phyloP scores from a whole-genome alignment of 2,329 filamentous ascomycete genomes.

The Fusarium irregulare region DNA sequence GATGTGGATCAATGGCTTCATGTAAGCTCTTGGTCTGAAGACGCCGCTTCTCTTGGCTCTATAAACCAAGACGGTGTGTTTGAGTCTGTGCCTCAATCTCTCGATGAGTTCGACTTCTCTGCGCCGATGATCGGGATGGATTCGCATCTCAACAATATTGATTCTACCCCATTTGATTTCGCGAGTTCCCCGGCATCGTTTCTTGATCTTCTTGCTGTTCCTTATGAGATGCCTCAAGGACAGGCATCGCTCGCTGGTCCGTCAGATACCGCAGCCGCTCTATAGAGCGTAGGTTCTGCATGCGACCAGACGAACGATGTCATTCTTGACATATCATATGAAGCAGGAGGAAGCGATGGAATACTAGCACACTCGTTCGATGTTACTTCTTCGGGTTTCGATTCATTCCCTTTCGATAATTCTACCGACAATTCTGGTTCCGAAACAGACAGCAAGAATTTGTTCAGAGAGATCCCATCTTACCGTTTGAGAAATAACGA shows the following conservation, averaged over 20 bases:
- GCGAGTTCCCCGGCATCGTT: neutral
- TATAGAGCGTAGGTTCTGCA: slow-evolving; percentile 29
- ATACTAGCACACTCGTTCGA: slow-evolving; percentile 1
- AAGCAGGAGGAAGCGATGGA: neutral
- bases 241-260: slow-evolving; percentile 4
- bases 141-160: neutral
- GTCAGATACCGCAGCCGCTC: slow-evolving; percentile 11
- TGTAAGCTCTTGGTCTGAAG: neutral
- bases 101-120: neutral
- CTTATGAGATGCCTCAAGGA: neutral
- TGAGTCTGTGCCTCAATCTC: neutral
- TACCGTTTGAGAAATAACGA: slow-evolving; percentile 31
- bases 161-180: neutral
- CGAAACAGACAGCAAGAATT: neutral
- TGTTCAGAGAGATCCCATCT: slow-evolving; percentile 23
- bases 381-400: neutral
- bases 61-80: slow-evolving; percentile 1
- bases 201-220: neutral
- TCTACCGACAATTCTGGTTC: slow-evolving; percentile 5
- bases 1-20: slow-evolving; percentile 21
- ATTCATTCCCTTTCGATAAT: neutral
- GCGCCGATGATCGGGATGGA: neutral
- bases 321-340: neutral
- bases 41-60: slow-evolving; percentile 9
- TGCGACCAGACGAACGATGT: slow-evolving; percentile 2